Conservation (phyloP, 768 basidiomycete genomes). For the Chalciporus sphaerocephalus region DNA sequence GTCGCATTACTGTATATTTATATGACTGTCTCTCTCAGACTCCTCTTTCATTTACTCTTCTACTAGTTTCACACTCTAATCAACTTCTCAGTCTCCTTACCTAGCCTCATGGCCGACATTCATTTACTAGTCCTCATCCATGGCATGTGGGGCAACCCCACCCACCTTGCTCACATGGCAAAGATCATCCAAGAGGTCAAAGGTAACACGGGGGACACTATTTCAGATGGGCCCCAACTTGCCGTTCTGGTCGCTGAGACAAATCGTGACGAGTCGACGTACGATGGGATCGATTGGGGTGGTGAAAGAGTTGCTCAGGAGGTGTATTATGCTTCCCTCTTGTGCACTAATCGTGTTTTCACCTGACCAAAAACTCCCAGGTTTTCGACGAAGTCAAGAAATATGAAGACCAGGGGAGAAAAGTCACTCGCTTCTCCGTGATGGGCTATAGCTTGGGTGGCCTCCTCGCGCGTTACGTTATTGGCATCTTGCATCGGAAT, state of each 20-base stretch:
- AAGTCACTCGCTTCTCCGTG: conserved; percentile 65
- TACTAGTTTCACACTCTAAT: no score
- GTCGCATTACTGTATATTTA: no score
- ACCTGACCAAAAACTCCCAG: conserved; percentile 33
- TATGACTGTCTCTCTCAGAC: background rate
- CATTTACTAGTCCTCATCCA: conserved; percentile 46
- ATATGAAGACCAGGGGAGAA: conserved; percentile 49
- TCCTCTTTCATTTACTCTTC: no score
- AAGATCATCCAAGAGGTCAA: conserved; percentile 49
- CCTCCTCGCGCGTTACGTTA: conserved; percentile 71
- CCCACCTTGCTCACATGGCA: conserved; percentile 56
- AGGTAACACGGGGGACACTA: conserved; percentile 18
- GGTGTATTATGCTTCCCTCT: conserved; percentile 36
- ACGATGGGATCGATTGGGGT: conserved; percentile 83
- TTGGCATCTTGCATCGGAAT: conserved; percentile 65
- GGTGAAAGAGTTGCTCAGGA: conserved; percentile 77
- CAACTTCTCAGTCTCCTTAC: background rate
- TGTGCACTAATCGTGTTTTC: background rate
- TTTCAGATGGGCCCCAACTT: conserved; percentile 40
- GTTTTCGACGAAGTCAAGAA: conserved; percentile 52
- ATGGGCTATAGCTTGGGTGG: conserved; percentile 83
- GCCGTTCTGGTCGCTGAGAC: conserved; percentile 63
- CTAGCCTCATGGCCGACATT: conserved; percentile 25
- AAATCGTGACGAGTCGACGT: conserved; percentile 63
- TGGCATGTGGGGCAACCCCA: conserved; percentile 80